Evolutionary conservation across 495 filamentous ascomycete species (phyloP).

Genomic region (Tuber brumale): DNA sequence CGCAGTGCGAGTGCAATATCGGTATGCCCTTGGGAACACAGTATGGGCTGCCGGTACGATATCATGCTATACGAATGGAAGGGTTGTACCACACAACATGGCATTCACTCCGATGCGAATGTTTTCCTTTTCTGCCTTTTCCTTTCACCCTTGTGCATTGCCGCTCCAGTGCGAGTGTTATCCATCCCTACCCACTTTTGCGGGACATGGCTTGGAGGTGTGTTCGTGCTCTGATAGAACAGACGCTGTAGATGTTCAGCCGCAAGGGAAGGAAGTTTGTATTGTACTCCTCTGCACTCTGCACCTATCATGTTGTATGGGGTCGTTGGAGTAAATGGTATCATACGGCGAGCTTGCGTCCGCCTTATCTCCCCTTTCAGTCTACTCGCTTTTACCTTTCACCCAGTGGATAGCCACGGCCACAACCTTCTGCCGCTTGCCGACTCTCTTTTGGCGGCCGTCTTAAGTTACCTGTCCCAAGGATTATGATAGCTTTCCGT

Average conservation of each 20-base stretch:
- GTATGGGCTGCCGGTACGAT: too few species aligned
- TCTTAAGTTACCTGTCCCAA: not conserved
- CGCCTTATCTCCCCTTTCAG: not conserved
- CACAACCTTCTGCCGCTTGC: not conserved
- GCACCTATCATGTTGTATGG: not conserved
- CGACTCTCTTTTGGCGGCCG: not conserved
- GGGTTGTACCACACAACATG: not conserved
- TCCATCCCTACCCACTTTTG: not conserved
- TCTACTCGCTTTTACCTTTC: not conserved
- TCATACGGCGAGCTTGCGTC: not conserved
- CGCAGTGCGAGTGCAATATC: not conserved
- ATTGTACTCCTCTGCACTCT: not conserved
- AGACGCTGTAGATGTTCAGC: not conserved
- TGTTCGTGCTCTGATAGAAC: not conserved
- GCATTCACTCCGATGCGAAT: not conserved
- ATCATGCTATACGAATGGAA: not conserved
- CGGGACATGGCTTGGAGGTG: conserved; percentile 2
- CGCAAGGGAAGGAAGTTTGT: not conserved
- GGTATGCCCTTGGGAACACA: not conserved
- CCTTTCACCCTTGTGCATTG: not conserved
- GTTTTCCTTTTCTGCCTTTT: not conserved
- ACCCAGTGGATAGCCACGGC: not conserved
- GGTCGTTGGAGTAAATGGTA: not conserved
- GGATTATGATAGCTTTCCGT: not conserved
- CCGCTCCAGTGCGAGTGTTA: not conserved